These are phyloP conservation scores for Chloris gayana DNA, from an alignment of 176 grass and related monocot genomes.

Conservation along the genomic window DNA sequence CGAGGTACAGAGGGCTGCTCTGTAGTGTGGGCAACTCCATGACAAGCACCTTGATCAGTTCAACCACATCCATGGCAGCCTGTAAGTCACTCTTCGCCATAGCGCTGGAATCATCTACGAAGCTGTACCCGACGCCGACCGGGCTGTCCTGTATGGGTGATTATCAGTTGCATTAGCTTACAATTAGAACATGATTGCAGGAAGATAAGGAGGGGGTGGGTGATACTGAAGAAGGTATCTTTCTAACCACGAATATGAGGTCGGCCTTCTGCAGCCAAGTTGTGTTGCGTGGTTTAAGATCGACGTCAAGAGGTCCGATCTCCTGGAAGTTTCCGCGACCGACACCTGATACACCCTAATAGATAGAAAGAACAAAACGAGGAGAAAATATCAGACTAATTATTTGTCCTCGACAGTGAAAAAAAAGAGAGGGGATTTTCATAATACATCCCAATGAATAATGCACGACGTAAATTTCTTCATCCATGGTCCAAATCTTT, in stretches of 20 bases:
- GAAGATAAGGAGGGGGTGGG: no score
- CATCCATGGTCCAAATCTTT: no score
- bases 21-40: slow-evolving; percentile 34
- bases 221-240: no score
- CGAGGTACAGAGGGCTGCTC: slow-evolving; percentile 70
- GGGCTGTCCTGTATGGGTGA: slow-evolving; percentile 69
- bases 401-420: no score
- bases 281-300: background rate
- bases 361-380: no score
- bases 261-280: background rate
- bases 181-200: no score
- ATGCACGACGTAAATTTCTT: no score
- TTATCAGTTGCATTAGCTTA: no score
- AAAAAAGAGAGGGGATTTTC: no score
- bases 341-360: background rate
- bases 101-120: slow-evolving; percentile 57
- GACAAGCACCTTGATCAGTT: slow-evolving; percentile 56
- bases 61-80: slow-evolving; percentile 46
- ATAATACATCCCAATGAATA: no score
- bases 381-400: no score
- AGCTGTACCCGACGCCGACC: slow-evolving; percentile 81
- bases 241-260: background rate
- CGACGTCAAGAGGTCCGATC: background rate
- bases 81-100: slow-evolving; percentile 65
- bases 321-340: background rate